Evolutionary conservation across 1,139 yeast genomes (phyloP), one percentile per base, ranked within the genome.

Genomic region (Komagataea norvegica): DNA sequence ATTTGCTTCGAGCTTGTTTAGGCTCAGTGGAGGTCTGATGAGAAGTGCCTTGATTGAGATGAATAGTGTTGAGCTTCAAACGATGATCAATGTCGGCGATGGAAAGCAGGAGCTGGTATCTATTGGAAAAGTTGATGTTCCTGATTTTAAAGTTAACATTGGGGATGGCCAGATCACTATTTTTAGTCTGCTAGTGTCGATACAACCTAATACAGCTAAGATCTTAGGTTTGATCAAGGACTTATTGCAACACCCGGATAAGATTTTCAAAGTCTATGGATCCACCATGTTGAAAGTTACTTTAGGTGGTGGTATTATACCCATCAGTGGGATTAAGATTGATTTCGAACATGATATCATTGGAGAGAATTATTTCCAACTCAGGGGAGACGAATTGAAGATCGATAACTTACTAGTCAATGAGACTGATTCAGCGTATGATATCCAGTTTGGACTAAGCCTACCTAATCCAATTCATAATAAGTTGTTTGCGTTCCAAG

Each of bases 121-220:
- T 5, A 25, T 52, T 16, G 56, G 57, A 1, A 28, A 34, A 1
- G 41, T 52, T 6, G 36, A 44, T 9, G 40, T 52, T 5, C 55
- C 56, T 2, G 35, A 36, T 7, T 44, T 53, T 29, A 29, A 34
- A 9, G 42, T 53, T 5, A 39, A 42, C 25, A 48, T 51, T 14
- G 37, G 34, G 6, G 37, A 52, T 20, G 43, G 45, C 3, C 19
- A 34, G n/a, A 13, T 13, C 3, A 51, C 57, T 2, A 28, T 31
- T 1, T 25, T 53, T 7, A 44, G 45, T 18, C 33, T 61, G 28
- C 37, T 48, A 24, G 43, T 61, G 9, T 51, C 55, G 0, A 40
- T 62, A 1, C 50, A 47, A 33, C 68, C 68, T 4, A 51, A 60
- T 27, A 40, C 60, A 0, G 45, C 41, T 3, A 58, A 60, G 10